phyloP scores from a whole-genome alignment of 2,329 filamentous ascomycete species.

The Rhytidhysteron rufulum region DNA sequence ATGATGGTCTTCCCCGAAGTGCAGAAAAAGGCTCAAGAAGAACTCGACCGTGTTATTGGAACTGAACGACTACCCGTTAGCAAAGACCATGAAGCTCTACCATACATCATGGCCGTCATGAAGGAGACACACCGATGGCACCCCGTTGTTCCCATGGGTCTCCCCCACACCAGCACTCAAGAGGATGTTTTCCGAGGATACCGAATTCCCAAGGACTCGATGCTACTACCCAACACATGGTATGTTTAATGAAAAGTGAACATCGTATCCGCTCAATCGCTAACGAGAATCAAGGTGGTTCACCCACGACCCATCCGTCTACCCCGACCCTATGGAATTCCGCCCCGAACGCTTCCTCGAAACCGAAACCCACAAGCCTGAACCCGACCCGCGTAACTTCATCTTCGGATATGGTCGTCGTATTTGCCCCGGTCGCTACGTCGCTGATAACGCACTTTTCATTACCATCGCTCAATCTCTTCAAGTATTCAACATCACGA shows the following conservation, averaged over 20 bases:
- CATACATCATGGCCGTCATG: slow-evolving; percentile 16
- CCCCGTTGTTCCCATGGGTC: slow-evolving; percentile 8
- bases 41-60: slow-evolving; percentile 46
- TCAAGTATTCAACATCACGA: slow-evolving; percentile 40
- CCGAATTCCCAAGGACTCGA: slow-evolving; percentile 32
- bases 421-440: slow-evolving; percentile 32
- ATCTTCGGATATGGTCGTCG: slow-evolving; percentile 34
- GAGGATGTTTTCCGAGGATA: slow-evolving; percentile 31
- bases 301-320: slow-evolving; percentile 27
- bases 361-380: slow-evolving; percentile 17
- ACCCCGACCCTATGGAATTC: slow-evolving; percentile 31
- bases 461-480: slow-evolving; percentile 38
- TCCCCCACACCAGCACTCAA: slow-evolving; percentile 14
- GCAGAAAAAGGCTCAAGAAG: slow-evolving; percentile 40
- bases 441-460: slow-evolving; percentile 33
- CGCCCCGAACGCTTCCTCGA: slow-evolving; percentile 38
- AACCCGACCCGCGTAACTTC: slow-evolving; percentile 25
- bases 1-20: slow-evolving; percentile 45
- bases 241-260: slow-evolving; percentile 8
- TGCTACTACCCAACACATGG: slow-evolving; percentile 29
- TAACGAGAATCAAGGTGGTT: slow-evolving; percentile 29
- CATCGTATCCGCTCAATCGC: no score
- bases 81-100: slow-evolving; percentile 40
- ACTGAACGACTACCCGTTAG: slow-evolving; percentile 42
- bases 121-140: slow-evolving; percentile 37